Evolutionary conservation across 257 asterid genomes (phyloP).

Genomic region (Solanum etuberosum): DNA sequence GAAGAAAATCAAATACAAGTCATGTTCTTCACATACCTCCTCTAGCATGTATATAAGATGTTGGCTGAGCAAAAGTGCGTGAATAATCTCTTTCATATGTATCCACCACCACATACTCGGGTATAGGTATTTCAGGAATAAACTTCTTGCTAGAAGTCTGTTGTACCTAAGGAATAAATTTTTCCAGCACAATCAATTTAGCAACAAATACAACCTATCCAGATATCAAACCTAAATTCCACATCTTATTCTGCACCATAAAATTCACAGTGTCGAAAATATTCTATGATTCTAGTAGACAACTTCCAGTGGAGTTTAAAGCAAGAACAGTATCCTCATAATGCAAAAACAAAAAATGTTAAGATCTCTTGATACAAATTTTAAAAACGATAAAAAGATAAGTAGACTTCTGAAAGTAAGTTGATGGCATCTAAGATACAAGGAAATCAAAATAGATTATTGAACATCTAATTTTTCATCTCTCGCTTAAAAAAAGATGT

Average conservation of each 20-base stretch:
- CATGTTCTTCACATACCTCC: slow-evolving; percentile 52
- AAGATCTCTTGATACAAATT: neutral
- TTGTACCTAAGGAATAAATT: slow-evolving; percentile 36
- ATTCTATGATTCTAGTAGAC: neutral
- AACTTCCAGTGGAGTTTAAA: neutral
- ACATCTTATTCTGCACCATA: neutral
- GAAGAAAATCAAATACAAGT: slow-evolving; percentile 2
- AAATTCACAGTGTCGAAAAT: neutral
- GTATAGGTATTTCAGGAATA: slow-evolving; percentile 91
- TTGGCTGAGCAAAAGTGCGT: slow-evolving; percentile 78
- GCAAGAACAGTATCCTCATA: neutral
- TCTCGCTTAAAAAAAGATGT: neutral
- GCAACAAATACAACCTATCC: neutral
- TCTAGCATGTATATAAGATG: slow-evolving; percentile 88
- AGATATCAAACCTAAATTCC: neutral
- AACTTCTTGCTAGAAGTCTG: slow-evolving; percentile 54
- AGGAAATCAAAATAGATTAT: neutral
- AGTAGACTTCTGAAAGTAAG: neutral
- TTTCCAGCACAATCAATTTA: neutral
- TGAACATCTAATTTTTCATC: neutral
- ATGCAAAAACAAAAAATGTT: neutral
- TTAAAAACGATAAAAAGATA: neutral
- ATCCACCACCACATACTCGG: slow-evolving; percentile 83
- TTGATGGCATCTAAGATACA: neutral
- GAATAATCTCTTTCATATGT: slow-evolving; percentile 96